Evolutionary conservation across 805 yeast genomes (phyloP), one percentile per base, ranked within the genome.

Genomic region (Aciculoconidium aculeatum): DNA sequence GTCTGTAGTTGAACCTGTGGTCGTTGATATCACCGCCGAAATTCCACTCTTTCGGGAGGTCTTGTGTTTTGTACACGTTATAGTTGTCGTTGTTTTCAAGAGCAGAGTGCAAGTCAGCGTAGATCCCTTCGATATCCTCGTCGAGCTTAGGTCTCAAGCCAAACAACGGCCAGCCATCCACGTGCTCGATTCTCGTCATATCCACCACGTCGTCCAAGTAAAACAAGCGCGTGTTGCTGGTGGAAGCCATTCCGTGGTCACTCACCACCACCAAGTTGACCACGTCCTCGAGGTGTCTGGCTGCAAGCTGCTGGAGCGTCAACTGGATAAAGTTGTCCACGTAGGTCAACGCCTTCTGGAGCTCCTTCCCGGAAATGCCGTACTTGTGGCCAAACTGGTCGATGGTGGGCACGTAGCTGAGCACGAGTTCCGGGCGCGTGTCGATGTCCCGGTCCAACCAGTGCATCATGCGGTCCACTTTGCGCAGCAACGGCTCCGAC

Each of bases 221-320:
- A 2, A 87, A 57, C 7, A 84, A 51, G 36, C 95, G 59, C 8
- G 77, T 72, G 39, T 77, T 71, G 1, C 84, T 70, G 1, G 94
- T 81, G 5, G 95, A 90, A 0, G 94, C 80, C 95, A 86, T 87
- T 7, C 96, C 96, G 51, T 87, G 96, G 52, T 88, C 96, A 25
- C 95, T 83, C 3, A 88, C 81, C 23, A 88, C 59, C 0, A 90
- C 56, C 12, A 88, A 55, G 49, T 90, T 88, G 11, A 81, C 82
- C 23, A 85, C 66, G 13, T 75, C 65, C 0, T 69, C 56, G 35
- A 86, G 56, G 40, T 81, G 77, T 32, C 95, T 62, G 11, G 50
- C 45, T 1, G 47, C 35, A 12, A 88, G 42, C 6, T 71, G 79
- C 15, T 54, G 37, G 10, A 66, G 58, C 21, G 85, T 34, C 4